Evolutionary conservation across 208 protist species (phyloP).

Genomic region (Crithidia brevicula): DNA sequence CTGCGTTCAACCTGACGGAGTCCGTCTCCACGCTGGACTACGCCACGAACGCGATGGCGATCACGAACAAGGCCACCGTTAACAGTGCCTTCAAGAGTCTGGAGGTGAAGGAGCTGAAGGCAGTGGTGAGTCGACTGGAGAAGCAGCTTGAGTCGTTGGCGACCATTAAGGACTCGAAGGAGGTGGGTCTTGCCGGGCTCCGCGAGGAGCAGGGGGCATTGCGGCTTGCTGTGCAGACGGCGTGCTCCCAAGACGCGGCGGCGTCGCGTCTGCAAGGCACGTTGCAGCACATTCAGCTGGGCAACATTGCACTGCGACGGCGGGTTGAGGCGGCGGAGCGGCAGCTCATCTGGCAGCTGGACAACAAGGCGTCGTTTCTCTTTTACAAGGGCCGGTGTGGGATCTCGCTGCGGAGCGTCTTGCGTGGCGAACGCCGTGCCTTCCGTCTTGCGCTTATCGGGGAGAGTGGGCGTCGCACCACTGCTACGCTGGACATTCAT

Average conservation of each 20-base stretch:
- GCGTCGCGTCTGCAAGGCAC: conserved; percentile 37
- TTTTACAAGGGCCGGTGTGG: conserved; percentile 74
- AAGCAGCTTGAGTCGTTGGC: conserved; percentile 47
- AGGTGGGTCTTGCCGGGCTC: conserved; percentile 38
- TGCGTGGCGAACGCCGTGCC: conserved; percentile 42
- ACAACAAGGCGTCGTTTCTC: conserved; percentile 48
- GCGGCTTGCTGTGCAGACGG: conserved; percentile 35
- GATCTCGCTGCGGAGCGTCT: conserved; percentile 54
- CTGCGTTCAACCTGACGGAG: conserved; percentile 61
- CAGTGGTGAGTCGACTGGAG: conserved; percentile 49
- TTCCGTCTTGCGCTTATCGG: conserved; percentile 46
- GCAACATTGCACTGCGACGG: conserved; percentile 63
- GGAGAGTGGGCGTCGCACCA: conserved; percentile 46
- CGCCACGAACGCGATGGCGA: conserved; percentile 77
- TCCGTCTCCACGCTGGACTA: conserved; percentile 81
- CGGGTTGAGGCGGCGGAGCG: conserved; percentile 56
- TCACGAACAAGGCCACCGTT: conserved; percentile 72
- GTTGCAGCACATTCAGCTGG: conserved; percentile 47
- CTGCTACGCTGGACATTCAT: conserved; percentile 55
- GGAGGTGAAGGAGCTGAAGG: conserved; percentile 78
- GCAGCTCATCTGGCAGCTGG: conserved; percentile 42
- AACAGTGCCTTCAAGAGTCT: conserved; percentile 67
- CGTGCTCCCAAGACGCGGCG: conserved; percentile 30
- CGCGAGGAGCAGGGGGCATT: conserved; percentile 59
- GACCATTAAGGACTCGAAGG: conserved; percentile 34